These are phyloP conservation scores for Nannochloris sp. DNA, from an alignment of 139 green algal genomes.

Conservation along the genomic window DNA sequence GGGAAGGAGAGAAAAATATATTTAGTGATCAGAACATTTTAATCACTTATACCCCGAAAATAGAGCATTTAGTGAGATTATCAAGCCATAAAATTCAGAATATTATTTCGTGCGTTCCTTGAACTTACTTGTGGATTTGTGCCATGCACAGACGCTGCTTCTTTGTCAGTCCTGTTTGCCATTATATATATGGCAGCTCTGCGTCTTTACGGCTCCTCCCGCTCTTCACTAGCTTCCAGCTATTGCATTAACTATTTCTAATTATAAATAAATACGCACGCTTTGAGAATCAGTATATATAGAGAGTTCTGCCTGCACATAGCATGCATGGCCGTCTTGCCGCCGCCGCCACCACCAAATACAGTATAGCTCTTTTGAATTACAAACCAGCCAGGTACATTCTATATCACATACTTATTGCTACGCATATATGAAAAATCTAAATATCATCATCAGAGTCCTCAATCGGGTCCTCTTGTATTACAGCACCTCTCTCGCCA, in stretches of 20 bases:
- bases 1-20: background rate
- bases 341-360: too few relatives aligned
- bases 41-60: background rate
- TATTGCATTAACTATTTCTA: too few relatives aligned
- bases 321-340: too few relatives aligned
- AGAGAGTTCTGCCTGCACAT: too few relatives aligned
- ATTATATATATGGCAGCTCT: conserved; percentile 50
- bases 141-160: conserved; percentile 64
- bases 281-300: too few relatives aligned
- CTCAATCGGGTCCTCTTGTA: background rate
- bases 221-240: too few relatives aligned
- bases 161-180: conserved; percentile 80
- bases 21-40: background rate
- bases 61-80: background rate
- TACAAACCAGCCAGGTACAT: too few relatives aligned
- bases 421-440: too few relatives aligned
- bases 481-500: background rate
- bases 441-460: background rate
- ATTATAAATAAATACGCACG: too few relatives aligned
- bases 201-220: too few relatives aligned
- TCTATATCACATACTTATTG: too few relatives aligned
- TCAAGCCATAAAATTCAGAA: background rate
- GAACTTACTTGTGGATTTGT: conserved; percentile 82
- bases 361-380: too few relatives aligned
- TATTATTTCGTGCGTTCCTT: background rate